Base-by-base conservation (phyloP, 176 grass and related monocot species). In the Themeda triandra region DNA sequence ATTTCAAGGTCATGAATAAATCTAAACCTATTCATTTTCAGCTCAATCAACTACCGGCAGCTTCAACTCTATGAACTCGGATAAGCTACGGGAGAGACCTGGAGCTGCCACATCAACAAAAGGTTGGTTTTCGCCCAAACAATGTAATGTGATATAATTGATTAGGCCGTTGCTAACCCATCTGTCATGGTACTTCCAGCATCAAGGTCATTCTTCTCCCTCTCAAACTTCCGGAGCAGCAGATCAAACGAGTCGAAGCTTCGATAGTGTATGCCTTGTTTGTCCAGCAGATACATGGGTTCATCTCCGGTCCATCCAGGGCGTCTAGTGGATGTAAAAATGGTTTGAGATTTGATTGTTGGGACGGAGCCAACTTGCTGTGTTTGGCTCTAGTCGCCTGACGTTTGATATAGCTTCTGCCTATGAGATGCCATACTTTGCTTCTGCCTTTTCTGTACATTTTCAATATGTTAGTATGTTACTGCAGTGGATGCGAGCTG, bases 191-290 rank as follows among this genome's bases (percentile, higher is more conserved):
- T 85, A 77, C 82, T 76, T 86, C 32, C 81, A 99, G 93, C 92
- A 74, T 90, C 93, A 37, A 94, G 97, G 79, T 94, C 97, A 40
- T 99, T 99, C 84, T 99, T 96, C 92, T 99, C 93, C 60, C 93
- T 99, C 39, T 96, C 96, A 84, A 99, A 91, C 83, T 99, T 99
- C 88, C 87, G 97, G 90, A 99, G 97, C 88, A 99, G 89, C 93
- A 99, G 87, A 82, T 96, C 92, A 11, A 94, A 88, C 6, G 93
- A 99, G 60, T 86, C 92, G 5, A 99, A 94, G 84, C 90, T 86
- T 78, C 88, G 93, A 94, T 99, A 94, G 86, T 71, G 75, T 23
- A 79, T 37, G n/a, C 72, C 21, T 63, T 77, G 59, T 75, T 65
- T 73, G 27, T 75, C 74, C 63, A 32, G 74, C 79, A 33, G 62